Conservation (phyloP, 106 monocot genomes). For the Chionographis japonica region DNA sequence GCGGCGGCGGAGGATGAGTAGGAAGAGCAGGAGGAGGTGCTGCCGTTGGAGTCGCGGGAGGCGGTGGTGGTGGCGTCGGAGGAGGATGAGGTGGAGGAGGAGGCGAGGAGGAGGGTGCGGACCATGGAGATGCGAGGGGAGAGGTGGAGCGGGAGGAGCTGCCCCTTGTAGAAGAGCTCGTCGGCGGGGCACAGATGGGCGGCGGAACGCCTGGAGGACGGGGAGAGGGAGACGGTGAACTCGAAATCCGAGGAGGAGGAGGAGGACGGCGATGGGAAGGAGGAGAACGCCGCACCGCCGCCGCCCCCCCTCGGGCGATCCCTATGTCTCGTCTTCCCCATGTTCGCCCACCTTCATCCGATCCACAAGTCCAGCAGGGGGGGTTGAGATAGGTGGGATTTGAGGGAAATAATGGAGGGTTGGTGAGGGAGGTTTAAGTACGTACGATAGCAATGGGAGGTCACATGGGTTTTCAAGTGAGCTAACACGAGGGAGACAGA, state of each 20-base stretch:
- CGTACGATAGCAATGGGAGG: no score
- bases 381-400: no score
- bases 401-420: no score
- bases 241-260: conserved; percentile 88
- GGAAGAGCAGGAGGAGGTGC: conserved; percentile 44
- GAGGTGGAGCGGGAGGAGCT: conserved; percentile 90
- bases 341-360: background rate
- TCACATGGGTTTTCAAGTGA: no score
- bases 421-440: no score
- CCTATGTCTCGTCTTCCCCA: background rate
- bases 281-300: conserved; percentile 3
- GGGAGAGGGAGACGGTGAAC: conserved; percentile 67
- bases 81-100: conserved; percentile 49
- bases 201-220: conserved; percentile 31
- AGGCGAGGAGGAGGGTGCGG: conserved; percentile 52
- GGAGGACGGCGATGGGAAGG: conserved; percentile 30
- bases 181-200: conserved; percentile 68
- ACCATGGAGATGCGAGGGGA: conserved; percentile 78
- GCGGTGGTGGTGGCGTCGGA: conserved; percentile 41
- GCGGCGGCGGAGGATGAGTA: conserved; percentile 17
- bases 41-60: conserved; percentile 55
- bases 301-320: background rate
- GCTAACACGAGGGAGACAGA: no score
- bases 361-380: background rate
- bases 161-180: conserved; percentile 92